phyloP scores from a whole-genome alignment of 257 asterid genomes.

The Solanum piurae region DNA sequence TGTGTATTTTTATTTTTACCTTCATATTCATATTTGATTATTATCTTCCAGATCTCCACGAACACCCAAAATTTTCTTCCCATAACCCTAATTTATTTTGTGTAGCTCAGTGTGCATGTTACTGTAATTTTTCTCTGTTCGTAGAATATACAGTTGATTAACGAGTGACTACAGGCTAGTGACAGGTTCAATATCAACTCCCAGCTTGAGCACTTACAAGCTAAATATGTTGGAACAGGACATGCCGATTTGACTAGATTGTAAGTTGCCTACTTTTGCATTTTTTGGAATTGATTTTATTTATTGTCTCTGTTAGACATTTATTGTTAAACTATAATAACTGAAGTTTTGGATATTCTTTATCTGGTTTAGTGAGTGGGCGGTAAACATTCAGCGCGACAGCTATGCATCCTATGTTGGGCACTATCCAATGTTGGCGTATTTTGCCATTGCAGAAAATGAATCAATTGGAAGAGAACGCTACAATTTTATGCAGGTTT shows the following conservation, averaged over 20 bases:
- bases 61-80: not conserved
- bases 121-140: not conserved
- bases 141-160: not conserved
- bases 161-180: not conserved
- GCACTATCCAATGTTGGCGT: slow-evolving; percentile 78
- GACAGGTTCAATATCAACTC: slow-evolving; percentile 33
- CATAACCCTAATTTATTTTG: not conserved
- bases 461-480: slow-evolving; percentile 98
- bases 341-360: not conserved
- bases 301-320: not conserved
- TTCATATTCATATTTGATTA: too few species aligned
- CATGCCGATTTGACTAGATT: slow-evolving; percentile 92
- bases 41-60: too few species aligned
- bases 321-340: not conserved
- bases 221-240: slow-evolving; percentile 95
- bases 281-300: not conserved
- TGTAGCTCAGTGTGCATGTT: not conserved
- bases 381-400: slow-evolving; percentile 93
- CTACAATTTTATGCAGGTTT: slow-evolving; percentile 95
- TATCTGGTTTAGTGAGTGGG: slow-evolving; percentile 72
- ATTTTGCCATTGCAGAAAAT: slow-evolving; percentile 87
- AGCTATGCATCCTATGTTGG: slow-evolving; percentile 88
- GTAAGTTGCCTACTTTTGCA: not conserved
- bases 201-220: slow-evolving; percentile 94
- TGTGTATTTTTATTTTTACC: not conserved